Evolutionary conservation across 2,329 filamentous ascomycete genomes (phyloP), one percentile per base, ranked within the genome.

Genomic region (Aureobasidium namibiae): DNA sequence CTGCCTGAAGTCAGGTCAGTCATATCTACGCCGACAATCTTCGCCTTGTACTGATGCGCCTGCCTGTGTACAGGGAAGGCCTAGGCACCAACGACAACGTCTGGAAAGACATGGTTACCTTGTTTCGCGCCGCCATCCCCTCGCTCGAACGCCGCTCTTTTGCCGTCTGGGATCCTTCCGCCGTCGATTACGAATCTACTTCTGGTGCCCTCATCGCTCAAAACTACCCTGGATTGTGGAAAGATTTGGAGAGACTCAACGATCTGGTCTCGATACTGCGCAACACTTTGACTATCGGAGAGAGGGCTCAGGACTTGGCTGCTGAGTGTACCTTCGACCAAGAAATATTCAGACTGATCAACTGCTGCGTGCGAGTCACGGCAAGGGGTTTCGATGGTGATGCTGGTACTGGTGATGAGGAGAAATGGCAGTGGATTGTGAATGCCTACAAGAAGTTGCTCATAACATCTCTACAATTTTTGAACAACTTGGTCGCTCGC

Each of bases 381-480:
- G 83, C 83, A 9, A 72, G 83, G 63, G 84, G 83, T 0, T 87
- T 84, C 62, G 84, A 86, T 69, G 83, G 83, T 33, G 82, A 85
- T 67, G 80, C 82, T 6, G 81, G 82, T 60, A 79, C 80, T 4
- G 75, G 80, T 56, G 82, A 85, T 60, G 82, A 86, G 69, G 82
- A 85, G 64, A 81, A 82, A 64, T 86, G 83, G 82, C 82, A 85
- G 70, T 80, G 79, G 69, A 81, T 85, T 58, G 82, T 86, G 62
- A 84, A 83, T 66, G 78, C 82, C 4, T 86, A 84, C 72, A 86
- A 87, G 72, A 82, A 83, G 65, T 73, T 86, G 18, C 74, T 86
- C 65, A 85, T 86, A 59, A 85, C 82, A 2, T 82, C 81, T 62
- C 74, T 87, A n/a, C 84, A 86, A 67, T 85, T 85, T 63, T 71